A percentile compares a stretch with the other conserved stretches of the same genome.
Evolutionary conservation across 208 protist species (phyloP).

Genomic region (Zelonia costaricensis): DNA sequence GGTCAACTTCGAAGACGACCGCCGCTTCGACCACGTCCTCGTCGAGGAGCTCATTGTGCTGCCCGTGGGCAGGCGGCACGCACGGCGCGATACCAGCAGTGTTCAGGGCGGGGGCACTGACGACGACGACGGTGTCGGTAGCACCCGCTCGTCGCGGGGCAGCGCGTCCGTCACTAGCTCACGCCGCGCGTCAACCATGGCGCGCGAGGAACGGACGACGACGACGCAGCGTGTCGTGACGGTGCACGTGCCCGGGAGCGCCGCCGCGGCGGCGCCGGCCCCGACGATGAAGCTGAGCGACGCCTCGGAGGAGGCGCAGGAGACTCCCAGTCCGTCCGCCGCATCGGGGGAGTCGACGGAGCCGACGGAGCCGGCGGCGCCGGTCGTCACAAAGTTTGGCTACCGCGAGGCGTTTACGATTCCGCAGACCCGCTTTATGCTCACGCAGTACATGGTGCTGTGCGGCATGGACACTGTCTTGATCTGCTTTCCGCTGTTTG

Average conservation of each 20-base stretch:
- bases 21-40: background rate
- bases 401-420: slow-evolving; percentile 48
- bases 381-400: slow-evolving; percentile 32
- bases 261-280: too few species aligned
- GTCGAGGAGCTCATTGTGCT: background rate
- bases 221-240: too few species aligned
- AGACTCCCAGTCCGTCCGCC: too few species aligned
- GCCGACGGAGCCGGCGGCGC: background rate
- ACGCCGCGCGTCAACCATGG: background rate
- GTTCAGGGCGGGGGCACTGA: too few species aligned
- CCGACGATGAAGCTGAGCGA: too few species aligned
- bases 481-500: slow-evolving; percentile 55
- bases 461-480: slow-evolving; percentile 35
- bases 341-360: background rate
- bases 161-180: too few species aligned
- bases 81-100: too few species aligned
- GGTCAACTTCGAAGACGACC: background rate
- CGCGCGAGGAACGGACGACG: too few species aligned
- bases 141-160: background rate
- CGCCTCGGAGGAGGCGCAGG: background rate
- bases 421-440: slow-evolving; percentile 42
- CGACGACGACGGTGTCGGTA: background rate
- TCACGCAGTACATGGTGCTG: slow-evolving; percentile 64
- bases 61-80: background rate
- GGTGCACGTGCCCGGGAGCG: too few species aligned